phyloP scores from a whole-genome alignment of 2,329 filamentous ascomycete species.

The Trichoderma sp. region DNA sequence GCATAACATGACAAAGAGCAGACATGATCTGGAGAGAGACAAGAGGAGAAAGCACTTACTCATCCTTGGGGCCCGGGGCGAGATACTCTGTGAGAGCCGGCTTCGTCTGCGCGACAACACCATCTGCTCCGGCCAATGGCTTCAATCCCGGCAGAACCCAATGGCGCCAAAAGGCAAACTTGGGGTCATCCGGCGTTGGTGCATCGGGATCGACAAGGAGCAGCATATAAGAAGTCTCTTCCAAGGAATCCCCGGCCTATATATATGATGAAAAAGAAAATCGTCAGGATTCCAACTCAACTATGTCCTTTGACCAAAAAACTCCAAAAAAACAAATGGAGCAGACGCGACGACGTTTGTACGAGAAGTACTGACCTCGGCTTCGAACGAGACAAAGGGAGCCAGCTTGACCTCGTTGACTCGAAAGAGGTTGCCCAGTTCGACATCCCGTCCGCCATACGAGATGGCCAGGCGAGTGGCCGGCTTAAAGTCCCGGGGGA shows the following conservation, averaged over 20 bases:
- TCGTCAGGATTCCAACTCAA: neutral
- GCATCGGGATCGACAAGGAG: conserved; percentile 54
- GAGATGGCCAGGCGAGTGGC: conserved; percentile 38
- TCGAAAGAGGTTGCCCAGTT: conserved; percentile 41
- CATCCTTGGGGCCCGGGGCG: conserved; percentile 45
- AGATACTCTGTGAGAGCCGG: conserved; percentile 42
- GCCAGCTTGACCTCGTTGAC: conserved; percentile 36
- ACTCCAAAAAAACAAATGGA: neutral
- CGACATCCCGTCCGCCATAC: conserved; percentile 33
- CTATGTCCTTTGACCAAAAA: neutral
- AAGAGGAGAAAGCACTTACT: conserved; percentile 33
- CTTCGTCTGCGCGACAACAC: conserved; percentile 30
- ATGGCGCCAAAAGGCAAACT: conserved; percentile 54
- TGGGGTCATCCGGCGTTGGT: conserved; percentile 52
- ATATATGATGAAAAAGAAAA: neutral
- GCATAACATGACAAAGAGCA: neutral
- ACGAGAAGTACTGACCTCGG: conserved; percentile 30
- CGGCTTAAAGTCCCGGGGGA: conserved; percentile 43
- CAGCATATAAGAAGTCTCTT: conserved; percentile 40
- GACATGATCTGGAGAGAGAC: neutral
- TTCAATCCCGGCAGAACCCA: conserved; percentile 46
- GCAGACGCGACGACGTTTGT: neutral
- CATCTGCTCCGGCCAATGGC: conserved; percentile 27
- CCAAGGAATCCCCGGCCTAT: conserved; percentile 27
- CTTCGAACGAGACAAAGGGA: conserved; percentile 36